Base-by-base conservation (phyloP, 2,329 filamentous ascomycete species). In the Neofusicoccum laricinum region DNA sequence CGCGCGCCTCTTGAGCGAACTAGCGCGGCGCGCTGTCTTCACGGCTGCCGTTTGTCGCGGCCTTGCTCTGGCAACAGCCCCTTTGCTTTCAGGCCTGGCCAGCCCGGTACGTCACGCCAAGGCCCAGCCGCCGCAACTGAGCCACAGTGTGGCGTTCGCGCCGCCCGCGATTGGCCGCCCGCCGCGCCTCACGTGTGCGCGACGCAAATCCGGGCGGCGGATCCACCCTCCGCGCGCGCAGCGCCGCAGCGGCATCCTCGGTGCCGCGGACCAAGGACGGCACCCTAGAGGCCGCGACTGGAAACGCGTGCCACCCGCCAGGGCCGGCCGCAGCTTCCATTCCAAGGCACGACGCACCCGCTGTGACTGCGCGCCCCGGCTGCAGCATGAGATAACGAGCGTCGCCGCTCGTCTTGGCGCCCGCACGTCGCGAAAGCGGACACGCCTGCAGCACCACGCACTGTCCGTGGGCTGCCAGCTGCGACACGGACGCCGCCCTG, bases 1-100 rank as follows among this genome's bases (percentile, higher is more conserved):
- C 38, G 25, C 11, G 17, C 17, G 36, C 34, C 8, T 30, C 10
- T 50, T 15, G 21, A 32, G 46, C 25, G 38, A 17, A 1, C 46
- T 58, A 30, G 19, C 19, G 32, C 14, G 36, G 25, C 15, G 7
- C 5, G 15, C 12, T 46, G 40, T 25, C 49, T 30, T 25, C 40
- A 38, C 32, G 6, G 30, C 55, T 46, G 55, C 55, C 55, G 55
- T 59, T 59, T 59, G 55, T 45, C 51, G 51, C 19, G n/a, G 12
- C 12, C 51, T 21, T 58, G 55, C 15, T 19, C 17, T 59, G 55
- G 55, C 55, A 48, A 59, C 40, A n/a, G 5, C 53, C 55, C 55
- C 55, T 59, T 59, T 34, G 55, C 55, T 11, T 21, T 6, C 36
- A 8, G 41, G 25, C 40, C 55, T 34, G 41, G 55, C 40, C 21